Percentiles rank a stretch among this genome's conserved stretches.
These are phyloP conservation scores for Monilinia aucupariae DNA, from an alignment of 2,329 filamentous ascomycete species.

Conservation along the genomic window DNA sequence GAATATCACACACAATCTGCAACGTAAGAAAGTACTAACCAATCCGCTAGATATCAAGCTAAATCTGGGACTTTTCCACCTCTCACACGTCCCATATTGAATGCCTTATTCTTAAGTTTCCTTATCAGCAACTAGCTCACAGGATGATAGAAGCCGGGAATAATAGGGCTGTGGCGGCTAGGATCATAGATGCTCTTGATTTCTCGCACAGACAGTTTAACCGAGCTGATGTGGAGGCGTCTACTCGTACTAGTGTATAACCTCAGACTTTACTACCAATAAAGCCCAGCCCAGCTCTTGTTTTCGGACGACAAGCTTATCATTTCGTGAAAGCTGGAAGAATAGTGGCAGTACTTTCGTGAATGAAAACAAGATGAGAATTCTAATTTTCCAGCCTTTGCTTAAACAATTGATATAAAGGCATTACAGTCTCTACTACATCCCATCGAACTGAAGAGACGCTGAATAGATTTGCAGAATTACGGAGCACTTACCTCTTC, in stretches of 20 bases:
- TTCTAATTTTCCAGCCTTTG: not conserved
- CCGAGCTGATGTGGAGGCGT: not conserved
- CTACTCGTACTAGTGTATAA: too few relatives aligned
- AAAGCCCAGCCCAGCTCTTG: not conserved
- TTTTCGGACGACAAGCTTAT: not conserved
- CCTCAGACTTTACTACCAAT: not conserved
- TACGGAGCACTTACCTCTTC: not conserved
- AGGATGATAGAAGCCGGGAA: not conserved
- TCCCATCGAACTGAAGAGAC: not conserved
- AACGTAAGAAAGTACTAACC: slow-evolving; percentile 2
- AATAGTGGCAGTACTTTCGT: not conserved
- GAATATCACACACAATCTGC: not conserved
- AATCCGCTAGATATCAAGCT: not conserved
- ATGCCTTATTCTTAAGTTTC: slow-evolving; percentile 3
- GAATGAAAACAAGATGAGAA: not conserved
- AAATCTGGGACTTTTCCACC: not conserved
- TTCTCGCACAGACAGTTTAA: slow-evolving; percentile 3
- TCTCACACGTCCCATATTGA: not conserved
- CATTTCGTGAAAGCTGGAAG: not conserved
- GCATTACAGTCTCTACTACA: not conserved
- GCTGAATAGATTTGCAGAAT: not conserved
- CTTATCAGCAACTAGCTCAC: not conserved
- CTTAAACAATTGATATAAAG: not conserved
- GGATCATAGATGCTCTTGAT: not conserved
- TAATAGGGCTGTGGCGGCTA: not conserved